Base-by-base conservation (phyloP, 2,329 filamentous ascomycete genomes). In the Sporothrix inflata region DNA sequence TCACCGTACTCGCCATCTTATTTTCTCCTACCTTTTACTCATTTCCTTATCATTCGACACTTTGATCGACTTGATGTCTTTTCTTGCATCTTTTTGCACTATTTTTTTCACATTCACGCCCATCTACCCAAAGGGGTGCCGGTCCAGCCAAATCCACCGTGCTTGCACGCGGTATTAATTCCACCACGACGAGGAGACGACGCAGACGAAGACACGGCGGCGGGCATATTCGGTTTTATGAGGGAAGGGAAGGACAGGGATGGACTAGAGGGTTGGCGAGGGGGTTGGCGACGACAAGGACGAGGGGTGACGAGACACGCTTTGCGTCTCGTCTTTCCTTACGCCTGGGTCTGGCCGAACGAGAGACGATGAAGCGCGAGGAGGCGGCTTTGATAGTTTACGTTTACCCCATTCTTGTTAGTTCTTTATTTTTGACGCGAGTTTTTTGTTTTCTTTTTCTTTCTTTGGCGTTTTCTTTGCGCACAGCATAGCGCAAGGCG, bases 111-210 rank as follows among this genome's bases (percentile, higher is more conserved):
- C 49, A 9, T 21, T 70, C 38, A 66, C 45, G 45, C 55, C 71
- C 30, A 55, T 7, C 49, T 40, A 40, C 57, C 49, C 34, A 61
- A n/a, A 40, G 57, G 67, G 67, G 57, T 72, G 49, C 57, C 55
- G 66, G 71, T 60, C 42, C 55, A 47, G 53, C 63, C 24, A 72
- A 72, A 72, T 27, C 71, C 65, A 65, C 65, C 47, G 71, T 72
- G 63, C 65, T 63, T 69, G 71, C 71, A 69, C 71, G 65, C 71
- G 71, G 65, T 69, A 69, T 51, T 69, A 72, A 69, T 72, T 63
- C 40, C 65, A 72, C 70, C 51, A 45, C 67, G 38, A 69, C 67
- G 51, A 69, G 51, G 65, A 68, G 70, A 67, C 47, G 69, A 71
- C 60, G 49, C 69, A 19, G 47, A 66, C 60, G 38, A 71, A n/a